A percentile compares a stretch with the other conserved stretches of the same genome.
Conservation (phyloP, 2,329 filamentous ascomycete species). For the Aureobasidium sp. region DNA sequence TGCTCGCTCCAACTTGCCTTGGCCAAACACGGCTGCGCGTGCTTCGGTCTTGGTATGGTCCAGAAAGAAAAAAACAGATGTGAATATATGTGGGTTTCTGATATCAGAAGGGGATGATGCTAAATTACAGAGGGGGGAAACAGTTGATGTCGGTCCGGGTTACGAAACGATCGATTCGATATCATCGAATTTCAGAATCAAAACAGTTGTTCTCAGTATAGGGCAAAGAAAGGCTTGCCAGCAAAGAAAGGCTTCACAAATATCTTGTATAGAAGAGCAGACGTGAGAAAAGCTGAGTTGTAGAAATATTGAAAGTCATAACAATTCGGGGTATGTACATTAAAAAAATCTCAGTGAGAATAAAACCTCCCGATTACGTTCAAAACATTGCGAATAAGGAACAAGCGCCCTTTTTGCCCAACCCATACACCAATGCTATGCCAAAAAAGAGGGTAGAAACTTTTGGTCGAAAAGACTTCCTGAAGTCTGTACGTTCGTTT, state of each 20-base stretch:
- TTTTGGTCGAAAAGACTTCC: conserved; percentile 7
- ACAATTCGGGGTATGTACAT: conserved; percentile 9
- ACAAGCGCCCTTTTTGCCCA: not conserved
- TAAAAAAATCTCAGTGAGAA: conserved; percentile 1
- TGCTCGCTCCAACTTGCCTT: not conserved
- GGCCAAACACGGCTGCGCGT: not conserved
- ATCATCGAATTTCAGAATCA: too few species aligned
- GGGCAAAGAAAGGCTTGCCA: not conserved
- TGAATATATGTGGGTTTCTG: not conserved
- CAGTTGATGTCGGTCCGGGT: not conserved
- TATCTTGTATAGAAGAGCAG: not conserved
- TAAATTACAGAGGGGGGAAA: too few species aligned
- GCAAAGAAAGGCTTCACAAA: not conserved
- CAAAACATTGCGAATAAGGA: conserved; percentile 1
- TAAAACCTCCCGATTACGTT: conserved; percentile 10
- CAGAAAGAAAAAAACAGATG: too few species aligned
- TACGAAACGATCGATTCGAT: not conserved
- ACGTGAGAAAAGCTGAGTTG: not conserved
- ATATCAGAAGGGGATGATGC: not conserved
- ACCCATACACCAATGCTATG: conserved; percentile 13
- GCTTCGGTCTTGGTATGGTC: not conserved
- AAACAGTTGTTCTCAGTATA: too few species aligned
- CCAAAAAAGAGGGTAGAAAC: not conserved
- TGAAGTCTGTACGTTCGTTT: conserved; percentile 1
- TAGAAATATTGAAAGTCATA: conserved; percentile 3